phyloP scores from a whole-genome alignment of 2,329 filamentous ascomycete genomes.

The Penicillium paneum region DNA sequence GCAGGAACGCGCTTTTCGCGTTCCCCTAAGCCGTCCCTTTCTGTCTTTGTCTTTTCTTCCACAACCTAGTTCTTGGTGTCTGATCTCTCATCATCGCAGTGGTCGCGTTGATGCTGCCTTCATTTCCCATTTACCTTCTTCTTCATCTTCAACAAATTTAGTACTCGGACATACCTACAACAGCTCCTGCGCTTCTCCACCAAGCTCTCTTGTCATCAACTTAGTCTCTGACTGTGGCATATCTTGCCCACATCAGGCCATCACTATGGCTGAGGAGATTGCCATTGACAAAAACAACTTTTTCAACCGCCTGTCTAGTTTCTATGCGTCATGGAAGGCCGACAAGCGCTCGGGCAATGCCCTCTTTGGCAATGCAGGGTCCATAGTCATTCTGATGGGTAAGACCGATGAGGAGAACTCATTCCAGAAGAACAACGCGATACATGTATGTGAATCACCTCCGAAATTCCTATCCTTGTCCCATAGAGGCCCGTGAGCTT shows the following conservation, averaged over 20 bases:
- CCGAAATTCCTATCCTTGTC: neutral
- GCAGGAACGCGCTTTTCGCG: constrained; percentile 29
- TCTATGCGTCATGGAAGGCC: constrained; percentile 90
- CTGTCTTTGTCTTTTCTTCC: constrained; percentile 3
- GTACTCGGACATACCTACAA: neutral
- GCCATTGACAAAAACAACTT: constrained; percentile 92
- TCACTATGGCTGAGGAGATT: constrained; percentile 70
- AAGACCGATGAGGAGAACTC: constrained; percentile 85
- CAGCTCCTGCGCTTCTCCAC: neutral
- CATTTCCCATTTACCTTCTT: neutral
- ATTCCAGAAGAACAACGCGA: constrained; percentile 93
- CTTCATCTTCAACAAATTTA: neutral
- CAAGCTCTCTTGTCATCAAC: neutral
- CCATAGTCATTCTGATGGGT: constrained; percentile 87
- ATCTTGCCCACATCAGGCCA: constrained; percentile 14
- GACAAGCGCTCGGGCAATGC: constrained; percentile 86
- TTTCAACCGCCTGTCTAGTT: constrained; percentile 84
- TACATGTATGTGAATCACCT: constrained; percentile 67
- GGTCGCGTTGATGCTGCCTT: neutral
- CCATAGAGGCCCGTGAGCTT: neutral
- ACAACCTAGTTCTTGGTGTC: neutral
- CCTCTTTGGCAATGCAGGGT: constrained; percentile 80
- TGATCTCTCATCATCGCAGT: neutral
- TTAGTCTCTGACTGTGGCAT: constrained; percentile 14
- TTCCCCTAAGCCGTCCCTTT: constrained; percentile 5